These are phyloP conservation scores for Roridomyces roridus DNA, from an alignment of 768 basidiomycete genomes.

Conservation along the genomic window DNA sequence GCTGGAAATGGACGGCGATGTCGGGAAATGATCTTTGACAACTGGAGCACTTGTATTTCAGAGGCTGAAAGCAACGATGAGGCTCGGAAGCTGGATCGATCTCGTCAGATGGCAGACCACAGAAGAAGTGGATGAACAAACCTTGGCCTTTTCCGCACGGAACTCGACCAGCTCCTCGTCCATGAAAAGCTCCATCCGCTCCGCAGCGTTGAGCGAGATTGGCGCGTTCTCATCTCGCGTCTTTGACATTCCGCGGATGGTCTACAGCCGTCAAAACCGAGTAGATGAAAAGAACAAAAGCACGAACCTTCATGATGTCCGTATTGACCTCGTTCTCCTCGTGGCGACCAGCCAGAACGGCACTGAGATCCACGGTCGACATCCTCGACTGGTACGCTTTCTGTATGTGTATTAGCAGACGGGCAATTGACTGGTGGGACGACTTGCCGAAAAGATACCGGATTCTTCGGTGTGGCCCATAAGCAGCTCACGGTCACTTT, in stretches of 20 bases:
- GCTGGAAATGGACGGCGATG: no score
- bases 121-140: no score
- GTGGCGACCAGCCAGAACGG: neutral
- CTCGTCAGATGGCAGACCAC: no score
- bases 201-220: neutral
- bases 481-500: no score
- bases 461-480: no score
- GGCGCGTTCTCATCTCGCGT: neutral
- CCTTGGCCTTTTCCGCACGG: neutral
- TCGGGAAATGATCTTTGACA: no score
- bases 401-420: neutral
- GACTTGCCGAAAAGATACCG: no score
- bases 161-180: neutral
- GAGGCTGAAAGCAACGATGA: no score
- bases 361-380: neutral
- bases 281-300: neutral
- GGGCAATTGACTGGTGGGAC: no score
- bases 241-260: constrained; percentile 1
- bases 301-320: neutral
- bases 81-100: no score
- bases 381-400: neutral
- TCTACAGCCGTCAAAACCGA: neutral
- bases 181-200: neutral
- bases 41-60: no score
- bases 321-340: neutral